Conservation (phyloP, 371 early-diverging fungal species). For the Parasitella parasitica region DNA sequence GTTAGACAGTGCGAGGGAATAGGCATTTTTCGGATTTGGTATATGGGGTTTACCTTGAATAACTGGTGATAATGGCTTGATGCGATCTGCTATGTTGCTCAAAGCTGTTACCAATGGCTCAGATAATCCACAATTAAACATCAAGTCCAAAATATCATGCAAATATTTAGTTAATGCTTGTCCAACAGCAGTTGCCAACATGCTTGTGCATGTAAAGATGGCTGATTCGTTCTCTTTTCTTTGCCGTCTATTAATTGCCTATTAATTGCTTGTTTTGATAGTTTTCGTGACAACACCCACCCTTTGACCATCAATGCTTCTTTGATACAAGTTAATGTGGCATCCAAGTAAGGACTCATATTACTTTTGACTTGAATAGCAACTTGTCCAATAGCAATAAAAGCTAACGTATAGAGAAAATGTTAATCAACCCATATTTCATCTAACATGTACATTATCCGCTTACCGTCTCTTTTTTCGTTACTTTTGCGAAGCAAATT, state of each 20-base stretch:
- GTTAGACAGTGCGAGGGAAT: too few species aligned
- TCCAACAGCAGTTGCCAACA: conserved; percentile 89
- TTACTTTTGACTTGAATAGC: conserved; percentile 81
- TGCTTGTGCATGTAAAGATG: conserved; percentile 83
- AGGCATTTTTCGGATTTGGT: too few species aligned
- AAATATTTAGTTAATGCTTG: conserved; percentile 85
- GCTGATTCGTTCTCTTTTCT: conserved; percentile 68
- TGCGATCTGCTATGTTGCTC: conserved; percentile 76
- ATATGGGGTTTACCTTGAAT: conserved; percentile 86
- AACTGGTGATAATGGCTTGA: conserved; percentile 79
- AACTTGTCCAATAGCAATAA: conserved; percentile 85
- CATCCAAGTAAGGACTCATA: conserved; percentile 82
- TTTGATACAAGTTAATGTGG: conserved; percentile 68
- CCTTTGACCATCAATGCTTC: conserved; percentile 66
- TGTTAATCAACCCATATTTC: not conserved
- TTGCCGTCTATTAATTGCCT: conserved; percentile 39
- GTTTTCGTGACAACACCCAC: conserved; percentile 6
- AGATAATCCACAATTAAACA: conserved; percentile 88
- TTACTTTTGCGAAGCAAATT: conserved; percentile 74
- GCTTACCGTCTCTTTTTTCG: conserved; percentile 68
- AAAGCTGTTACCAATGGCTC: conserved; percentile 83
- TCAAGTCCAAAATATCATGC: conserved; percentile 86
- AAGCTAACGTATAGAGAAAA: conserved; percentile 53
- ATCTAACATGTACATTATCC: not conserved
- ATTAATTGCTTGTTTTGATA: not conserved